A percentile compares a stretch with the other conserved stretches of the same genome.
phyloP scores from a whole-genome alignment of 176 grass and related monocot genomes.

The Raddia distichophylla region DNA sequence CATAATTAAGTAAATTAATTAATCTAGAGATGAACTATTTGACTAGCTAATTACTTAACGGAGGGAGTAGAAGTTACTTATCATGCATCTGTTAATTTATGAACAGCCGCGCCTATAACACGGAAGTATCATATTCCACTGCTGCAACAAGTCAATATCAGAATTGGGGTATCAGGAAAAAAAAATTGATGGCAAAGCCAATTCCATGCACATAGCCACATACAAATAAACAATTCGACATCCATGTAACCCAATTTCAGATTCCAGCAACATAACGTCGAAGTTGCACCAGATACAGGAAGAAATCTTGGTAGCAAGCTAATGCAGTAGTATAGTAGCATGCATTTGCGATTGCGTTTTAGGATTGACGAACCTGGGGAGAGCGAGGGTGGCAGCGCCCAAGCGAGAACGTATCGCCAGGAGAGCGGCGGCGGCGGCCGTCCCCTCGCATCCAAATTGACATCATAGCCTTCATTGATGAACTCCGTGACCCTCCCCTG shows the following conservation, averaged over 20 bases:
- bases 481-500: neutral
- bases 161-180: too few relatives aligned
- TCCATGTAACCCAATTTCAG: neutral
- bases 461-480: neutral
- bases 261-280: neutral
- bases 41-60: neutral
- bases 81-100: neutral
- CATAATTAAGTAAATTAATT: neutral
- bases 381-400: conserved; percentile 23
- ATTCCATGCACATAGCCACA: neutral
- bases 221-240: neutral
- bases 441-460: neutral
- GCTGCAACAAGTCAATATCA: too few relatives aligned
- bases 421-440: neutral
- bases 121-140: neutral
- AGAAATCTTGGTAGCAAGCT: neutral
- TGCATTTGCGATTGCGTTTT: neutral
- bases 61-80: neutral
- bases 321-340: neutral
- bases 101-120: neutral
- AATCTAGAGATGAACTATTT: neutral
- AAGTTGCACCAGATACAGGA: neutral
- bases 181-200: neutral
- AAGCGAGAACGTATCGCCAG: conserved; percentile 24
- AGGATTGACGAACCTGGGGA: neutral